Conservation (phyloP, 2,329 filamentous ascomycete species). For the Diaporthe citri region DNA sequence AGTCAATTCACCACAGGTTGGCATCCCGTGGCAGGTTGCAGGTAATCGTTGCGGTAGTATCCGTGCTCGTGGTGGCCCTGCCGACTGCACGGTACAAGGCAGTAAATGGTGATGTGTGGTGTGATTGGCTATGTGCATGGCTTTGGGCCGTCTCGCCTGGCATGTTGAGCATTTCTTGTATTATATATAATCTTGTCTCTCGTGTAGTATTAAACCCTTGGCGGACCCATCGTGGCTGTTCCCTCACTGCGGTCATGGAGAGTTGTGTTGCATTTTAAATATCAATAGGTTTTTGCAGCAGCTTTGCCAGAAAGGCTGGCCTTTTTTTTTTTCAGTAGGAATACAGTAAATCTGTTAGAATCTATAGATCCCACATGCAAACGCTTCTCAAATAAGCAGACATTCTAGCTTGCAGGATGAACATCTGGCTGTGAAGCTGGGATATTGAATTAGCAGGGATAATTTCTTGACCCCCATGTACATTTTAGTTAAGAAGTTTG, state of each 20-base stretch:
- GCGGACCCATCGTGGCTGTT: too few relatives aligned
- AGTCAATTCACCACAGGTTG: too few relatives aligned
- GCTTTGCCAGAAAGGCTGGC: not conserved
- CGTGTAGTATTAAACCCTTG: too few relatives aligned
- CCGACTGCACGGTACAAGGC: too few relatives aligned
- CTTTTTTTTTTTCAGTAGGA: too few relatives aligned
- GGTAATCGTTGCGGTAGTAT: too few relatives aligned
- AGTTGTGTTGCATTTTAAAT: not conserved
- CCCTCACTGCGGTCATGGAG: not conserved
- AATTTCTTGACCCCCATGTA: not conserved
- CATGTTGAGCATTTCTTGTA: not conserved
- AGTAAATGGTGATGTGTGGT: too few relatives aligned
- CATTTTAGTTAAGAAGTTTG: not conserved
- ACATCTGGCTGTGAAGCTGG: not conserved
- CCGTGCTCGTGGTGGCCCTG: too few relatives aligned
- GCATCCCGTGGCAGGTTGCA: too few relatives aligned
- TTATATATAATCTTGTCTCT: not conserved
- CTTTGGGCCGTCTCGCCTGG: not conserved
- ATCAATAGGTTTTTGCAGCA: not conserved
- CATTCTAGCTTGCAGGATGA: not conserved
- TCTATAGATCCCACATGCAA: not conserved
- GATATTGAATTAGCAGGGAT: not conserved
- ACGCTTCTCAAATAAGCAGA: not conserved
- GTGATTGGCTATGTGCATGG: not conserved
- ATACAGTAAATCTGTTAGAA: not conserved